Percentiles rank a stretch among this genome's conserved stretches.
Conservation (phyloP, 257 asterid species). For the Marsdenia floribunda region DNA sequence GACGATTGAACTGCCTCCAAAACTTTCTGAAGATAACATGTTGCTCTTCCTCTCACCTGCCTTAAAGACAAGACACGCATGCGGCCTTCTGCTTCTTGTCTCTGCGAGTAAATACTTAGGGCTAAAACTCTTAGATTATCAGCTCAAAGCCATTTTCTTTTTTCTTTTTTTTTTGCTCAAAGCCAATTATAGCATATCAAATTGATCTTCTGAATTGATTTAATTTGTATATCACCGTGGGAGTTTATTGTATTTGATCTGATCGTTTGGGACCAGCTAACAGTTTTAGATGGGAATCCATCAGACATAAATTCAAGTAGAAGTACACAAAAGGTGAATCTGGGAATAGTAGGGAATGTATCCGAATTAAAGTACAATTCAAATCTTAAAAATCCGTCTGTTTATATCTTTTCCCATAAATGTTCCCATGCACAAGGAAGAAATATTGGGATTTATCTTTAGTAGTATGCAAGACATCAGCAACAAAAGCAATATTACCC, state of each 20-base stretch:
- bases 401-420: neutral
- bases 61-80: neutral
- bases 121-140: neutral
- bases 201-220: neutral
- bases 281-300: neutral
- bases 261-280: neutral
- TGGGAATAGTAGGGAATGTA: neutral
- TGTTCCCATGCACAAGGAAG: neutral
- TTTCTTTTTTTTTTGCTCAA: no score
- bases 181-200: neutral
- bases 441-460: neutral
- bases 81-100: neutral
- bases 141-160: no score
- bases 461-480: neutral
- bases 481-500: neutral
- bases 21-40: neutral
- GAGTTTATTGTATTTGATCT: neutral
- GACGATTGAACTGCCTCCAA: slow-evolving; percentile 18
- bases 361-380: neutral
- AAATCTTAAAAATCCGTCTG: neutral
- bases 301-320: neutral
- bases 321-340: neutral
- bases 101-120: neutral
- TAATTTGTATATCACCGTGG: neutral
- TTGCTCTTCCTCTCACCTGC: neutral